These are phyloP conservation scores for Backusella tarrabulga DNA, from an alignment of 192 early-diverging fungal species.

Conservation along the genomic window DNA sequence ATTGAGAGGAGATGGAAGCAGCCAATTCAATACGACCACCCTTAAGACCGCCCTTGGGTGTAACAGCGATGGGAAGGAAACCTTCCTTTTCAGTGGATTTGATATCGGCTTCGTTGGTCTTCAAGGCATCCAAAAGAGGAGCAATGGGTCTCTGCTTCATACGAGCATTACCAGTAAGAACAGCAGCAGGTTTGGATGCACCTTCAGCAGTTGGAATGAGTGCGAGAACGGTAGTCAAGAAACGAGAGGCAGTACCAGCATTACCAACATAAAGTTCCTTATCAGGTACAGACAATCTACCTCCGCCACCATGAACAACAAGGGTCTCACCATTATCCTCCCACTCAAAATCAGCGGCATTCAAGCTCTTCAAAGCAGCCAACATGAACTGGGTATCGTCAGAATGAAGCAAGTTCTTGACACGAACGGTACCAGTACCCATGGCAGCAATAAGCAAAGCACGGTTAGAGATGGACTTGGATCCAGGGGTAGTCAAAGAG, in stretches of 20 bases:
- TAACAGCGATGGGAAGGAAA: slow-evolving; percentile 83
- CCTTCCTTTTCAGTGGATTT: slow-evolving; percentile 78
- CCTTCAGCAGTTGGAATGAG: slow-evolving; percentile 54
- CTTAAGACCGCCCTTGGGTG: slow-evolving; percentile 69
- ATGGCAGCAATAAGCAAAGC: slow-evolving; percentile 90
- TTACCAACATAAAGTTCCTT: slow-evolving; percentile 92
- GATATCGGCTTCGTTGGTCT: slow-evolving; percentile 75
- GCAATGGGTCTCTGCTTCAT: slow-evolving; percentile 98
- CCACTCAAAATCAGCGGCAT: slow-evolving; percentile 84
- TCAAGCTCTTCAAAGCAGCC: slow-evolving; percentile 84
- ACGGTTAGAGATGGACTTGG: slow-evolving; percentile 98
- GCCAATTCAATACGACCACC: slow-evolving; percentile 89
- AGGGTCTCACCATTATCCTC: slow-evolving; percentile 91
- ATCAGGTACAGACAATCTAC: slow-evolving; percentile 69
- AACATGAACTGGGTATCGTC: slow-evolving; percentile 99
- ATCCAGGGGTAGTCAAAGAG: slow-evolving; percentile 79
- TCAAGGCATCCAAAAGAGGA: slow-evolving; percentile 83
- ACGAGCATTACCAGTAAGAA: slow-evolving; percentile 93
- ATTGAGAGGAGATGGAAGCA: slow-evolving; percentile 95
- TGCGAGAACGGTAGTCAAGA: slow-evolving; percentile 86
- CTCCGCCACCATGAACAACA: slow-evolving; percentile 79
- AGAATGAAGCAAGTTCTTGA: slow-evolving; percentile 89
- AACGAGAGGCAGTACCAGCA: slow-evolving; percentile 95
- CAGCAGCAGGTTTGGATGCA: slow-evolving; percentile 38
- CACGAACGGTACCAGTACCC: slow-evolving; percentile 73